phyloP scores from a whole-genome alignment of 139 green algal genomes.

The Cymbomonas tetramitiformis region DNA sequence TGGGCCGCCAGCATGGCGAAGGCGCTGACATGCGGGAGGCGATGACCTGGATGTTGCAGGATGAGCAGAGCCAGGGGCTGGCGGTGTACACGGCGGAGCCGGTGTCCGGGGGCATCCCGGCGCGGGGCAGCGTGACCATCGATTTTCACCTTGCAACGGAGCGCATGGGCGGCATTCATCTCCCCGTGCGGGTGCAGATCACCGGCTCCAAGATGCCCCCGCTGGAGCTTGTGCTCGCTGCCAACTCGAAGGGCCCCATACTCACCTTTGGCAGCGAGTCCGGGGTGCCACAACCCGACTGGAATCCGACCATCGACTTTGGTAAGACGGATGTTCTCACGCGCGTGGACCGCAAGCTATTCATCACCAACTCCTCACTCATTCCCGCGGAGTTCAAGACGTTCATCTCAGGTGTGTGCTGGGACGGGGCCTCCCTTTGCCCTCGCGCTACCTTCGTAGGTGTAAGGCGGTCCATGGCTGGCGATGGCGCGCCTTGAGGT shows the following conservation, averaged over 20 bases:
- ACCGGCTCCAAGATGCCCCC: conserved; percentile 36
- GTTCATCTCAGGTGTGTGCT: neutral
- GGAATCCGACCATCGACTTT: conserved; percentile 33
- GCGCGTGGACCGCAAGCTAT: conserved; percentile 30
- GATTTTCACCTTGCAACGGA: conserved; percentile 41
- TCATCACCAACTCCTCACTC: conserved; percentile 46
- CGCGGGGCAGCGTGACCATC: conserved; percentile 32
- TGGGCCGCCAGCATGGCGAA: too few relatives aligned
- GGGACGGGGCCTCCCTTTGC: neutral
- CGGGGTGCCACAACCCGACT: neutral
- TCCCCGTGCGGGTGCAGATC: conserved; percentile 42
- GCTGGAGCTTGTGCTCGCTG: conserved; percentile 45
- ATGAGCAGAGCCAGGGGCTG: conserved; percentile 37
- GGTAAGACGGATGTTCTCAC: conserved; percentile 46
- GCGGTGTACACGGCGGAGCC: conserved; percentile 37
- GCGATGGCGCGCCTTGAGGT: too few relatives aligned
- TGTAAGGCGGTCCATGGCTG: too few relatives aligned
- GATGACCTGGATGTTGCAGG: too few relatives aligned
- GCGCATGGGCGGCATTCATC: conserved; percentile 48
- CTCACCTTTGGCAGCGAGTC: conserved; percentile 33
- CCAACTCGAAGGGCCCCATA: conserved; percentile 40
- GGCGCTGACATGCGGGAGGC: too few relatives aligned
- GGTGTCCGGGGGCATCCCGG: conserved; percentile 34
- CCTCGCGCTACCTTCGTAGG: too few relatives aligned
- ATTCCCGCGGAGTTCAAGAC: conserved; percentile 52